Conservation (phyloP, 2,329 filamentous ascomycete genomes). For the Nothomitra cinnamomea region DNA sequence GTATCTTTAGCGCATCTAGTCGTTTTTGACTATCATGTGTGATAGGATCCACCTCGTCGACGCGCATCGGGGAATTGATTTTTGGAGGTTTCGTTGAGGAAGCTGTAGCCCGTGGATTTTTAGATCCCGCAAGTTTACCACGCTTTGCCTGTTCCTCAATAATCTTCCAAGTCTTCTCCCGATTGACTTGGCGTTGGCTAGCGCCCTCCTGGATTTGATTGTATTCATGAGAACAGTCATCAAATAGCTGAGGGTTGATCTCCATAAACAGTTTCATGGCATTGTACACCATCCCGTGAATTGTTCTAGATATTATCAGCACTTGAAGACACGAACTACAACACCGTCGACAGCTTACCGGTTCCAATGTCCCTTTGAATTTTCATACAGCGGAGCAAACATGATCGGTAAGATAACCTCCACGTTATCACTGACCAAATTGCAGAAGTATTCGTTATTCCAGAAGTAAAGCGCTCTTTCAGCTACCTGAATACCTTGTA, state of each 20-base stretch:
- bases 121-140: constrained; percentile 34
- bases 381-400: constrained; percentile 96
- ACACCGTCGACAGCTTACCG: constrained; percentile 39
- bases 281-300: constrained; percentile 99
- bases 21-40: constrained; percentile 74
- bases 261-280: constrained; percentile 99
- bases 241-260: constrained; percentile 94
- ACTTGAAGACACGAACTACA: not conserved
- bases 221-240: constrained; percentile 97
- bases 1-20: constrained; percentile 75
- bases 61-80: constrained; percentile 23
- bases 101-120: constrained; percentile 19
- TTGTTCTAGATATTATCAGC: constrained; percentile 49
- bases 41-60: constrained; percentile 60
- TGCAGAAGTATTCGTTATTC: constrained; percentile 99
- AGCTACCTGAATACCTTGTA: constrained; percentile 44
- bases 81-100: constrained; percentile 25
- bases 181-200: constrained; percentile 61
- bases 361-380: constrained; percentile 99
- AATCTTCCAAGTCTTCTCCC: constrained; percentile 79
- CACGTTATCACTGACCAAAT: constrained; percentile 95
- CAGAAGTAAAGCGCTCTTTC: constrained; percentile 97
- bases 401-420: constrained; percentile 97
- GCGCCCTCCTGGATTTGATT: constrained; percentile 90
- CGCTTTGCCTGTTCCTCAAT: constrained; percentile 65